These are phyloP conservation scores for Haplosporangium sp. DNA, from an alignment of 371 early-diverging fungal genomes.

Conservation along the genomic window DNA sequence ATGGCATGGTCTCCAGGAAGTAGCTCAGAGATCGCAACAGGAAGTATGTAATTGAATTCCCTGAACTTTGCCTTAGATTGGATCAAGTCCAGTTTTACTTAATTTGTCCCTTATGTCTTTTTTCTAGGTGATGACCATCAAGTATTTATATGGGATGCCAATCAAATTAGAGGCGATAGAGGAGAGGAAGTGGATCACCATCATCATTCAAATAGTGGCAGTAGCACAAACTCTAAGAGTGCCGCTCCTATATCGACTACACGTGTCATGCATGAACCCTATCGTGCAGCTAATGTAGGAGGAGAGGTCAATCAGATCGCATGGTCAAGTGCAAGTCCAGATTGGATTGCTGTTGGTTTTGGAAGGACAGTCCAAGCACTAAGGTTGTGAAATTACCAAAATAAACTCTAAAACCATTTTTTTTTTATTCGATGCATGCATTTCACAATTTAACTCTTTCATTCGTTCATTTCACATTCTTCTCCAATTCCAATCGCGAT, in stretches of 20 bases:
- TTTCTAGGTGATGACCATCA: slow-evolving; percentile 77
- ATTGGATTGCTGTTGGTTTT: slow-evolving; percentile 83
- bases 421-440: too few species aligned
- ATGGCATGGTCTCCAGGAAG: slow-evolving; percentile 87
- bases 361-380: slow-evolving; percentile 75
- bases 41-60: slow-evolving; percentile 63
- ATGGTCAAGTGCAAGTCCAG: slow-evolving; percentile 76
- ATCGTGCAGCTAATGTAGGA: slow-evolving; percentile 76
- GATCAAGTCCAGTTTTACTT: not conserved
- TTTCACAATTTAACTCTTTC: not conserved
- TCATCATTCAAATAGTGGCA: slow-evolving; percentile 17
- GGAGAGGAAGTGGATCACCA: slow-evolving; percentile 20
- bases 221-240: slow-evolving; percentile 22
- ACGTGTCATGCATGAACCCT: slow-evolving; percentile 70
- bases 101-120: not conserved
- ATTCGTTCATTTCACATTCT: not conserved
- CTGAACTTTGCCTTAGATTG: not conserved
- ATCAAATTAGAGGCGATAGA: slow-evolving; percentile 48
- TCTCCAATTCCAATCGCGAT: slow-evolving; percentile 1
- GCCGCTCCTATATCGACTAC: slow-evolving; percentile 38
- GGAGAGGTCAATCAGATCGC: slow-evolving; percentile 78
- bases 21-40: slow-evolving; percentile 77
- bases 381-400: slow-evolving; percentile 31
- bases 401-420: not conserved
- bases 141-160: slow-evolving; percentile 87